phyloP scores from a whole-genome alignment of 2,329 filamentous ascomycete genomes.

The Xylariaceae sp. region DNA sequence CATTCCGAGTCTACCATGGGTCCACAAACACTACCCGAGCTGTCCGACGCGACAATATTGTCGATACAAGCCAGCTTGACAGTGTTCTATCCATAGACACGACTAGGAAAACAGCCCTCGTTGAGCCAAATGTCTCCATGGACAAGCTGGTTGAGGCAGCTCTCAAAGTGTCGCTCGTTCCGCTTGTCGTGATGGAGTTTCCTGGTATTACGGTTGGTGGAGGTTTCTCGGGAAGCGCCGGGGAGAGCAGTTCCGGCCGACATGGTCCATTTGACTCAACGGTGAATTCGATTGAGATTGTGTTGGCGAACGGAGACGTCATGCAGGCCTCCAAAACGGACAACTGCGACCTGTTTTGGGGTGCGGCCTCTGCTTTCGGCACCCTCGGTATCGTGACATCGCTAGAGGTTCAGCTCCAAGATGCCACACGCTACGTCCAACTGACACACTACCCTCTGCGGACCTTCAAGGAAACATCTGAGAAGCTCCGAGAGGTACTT shows the following conservation, averaged over 20 bases:
- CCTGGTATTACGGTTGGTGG: conserved; percentile 69
- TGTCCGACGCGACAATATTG: conserved; percentile 48
- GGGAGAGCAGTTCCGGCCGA: conserved; percentile 65
- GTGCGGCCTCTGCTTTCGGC: conserved; percentile 62
- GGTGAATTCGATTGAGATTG: conserved; percentile 59
- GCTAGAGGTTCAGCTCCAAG: conserved; percentile 55
- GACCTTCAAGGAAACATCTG: conserved; percentile 35
- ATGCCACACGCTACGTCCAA: conserved; percentile 53
- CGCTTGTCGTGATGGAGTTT: conserved; percentile 68
- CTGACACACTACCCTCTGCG: conserved; percentile 50
- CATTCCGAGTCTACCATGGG: conserved; percentile 74
- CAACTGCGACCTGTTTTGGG: conserved; percentile 58
- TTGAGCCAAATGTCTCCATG: conserved; percentile 69
- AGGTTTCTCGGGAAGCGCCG: conserved; percentile 63
- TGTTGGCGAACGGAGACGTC: conserved; percentile 58
- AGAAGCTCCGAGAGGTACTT: conserved; percentile 43
- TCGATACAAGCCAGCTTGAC: conserved; percentile 64
- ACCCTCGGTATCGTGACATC: conserved; percentile 64
- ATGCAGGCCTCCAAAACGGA: conserved; percentile 50
- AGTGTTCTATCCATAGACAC: conserved; percentile 60
- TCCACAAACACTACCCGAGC: conserved; percentile 72
- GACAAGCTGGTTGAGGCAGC: conserved; percentile 58
- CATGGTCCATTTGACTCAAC: conserved; percentile 63
- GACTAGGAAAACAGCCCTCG: conserved; percentile 51
- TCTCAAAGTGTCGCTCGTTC: conserved; percentile 52